Conservation (phyloP, 2,329 filamentous ascomycete genomes). For the Teratosphaeria gauchensis region DNA sequence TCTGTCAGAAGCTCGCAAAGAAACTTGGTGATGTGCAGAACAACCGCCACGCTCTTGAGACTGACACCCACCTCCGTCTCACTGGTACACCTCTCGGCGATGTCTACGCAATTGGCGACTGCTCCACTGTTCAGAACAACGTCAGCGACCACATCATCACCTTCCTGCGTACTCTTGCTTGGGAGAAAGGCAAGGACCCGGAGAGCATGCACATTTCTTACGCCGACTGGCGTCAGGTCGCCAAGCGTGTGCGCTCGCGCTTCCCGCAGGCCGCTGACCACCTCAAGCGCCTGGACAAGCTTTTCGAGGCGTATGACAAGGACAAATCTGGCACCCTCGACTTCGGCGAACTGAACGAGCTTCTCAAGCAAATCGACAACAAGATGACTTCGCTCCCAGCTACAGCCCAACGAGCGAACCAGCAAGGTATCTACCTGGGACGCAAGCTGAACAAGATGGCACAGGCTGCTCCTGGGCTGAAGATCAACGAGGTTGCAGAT, state of each 20-base stretch:
- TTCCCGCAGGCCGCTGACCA: constrained; percentile 88
- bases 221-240: constrained; percentile 77
- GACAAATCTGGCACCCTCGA: constrained; percentile 89
- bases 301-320: constrained; percentile 86
- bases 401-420: constrained; percentile 90
- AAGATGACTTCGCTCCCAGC: constrained; percentile 92
- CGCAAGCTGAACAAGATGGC: constrained; percentile 91
- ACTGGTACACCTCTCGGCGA: constrained; percentile 84
- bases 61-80: constrained; percentile 82
- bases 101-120: constrained; percentile 94
- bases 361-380: constrained; percentile 77
- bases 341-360: constrained; percentile 80
- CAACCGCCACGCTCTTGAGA: constrained; percentile 87
- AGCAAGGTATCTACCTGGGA: constrained; percentile 87
- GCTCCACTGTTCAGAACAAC: constrained; percentile 95
- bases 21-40: constrained; percentile 65
- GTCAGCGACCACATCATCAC: constrained; percentile 81
- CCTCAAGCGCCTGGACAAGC: constrained; percentile 76
- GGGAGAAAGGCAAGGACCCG: constrained; percentile 84
- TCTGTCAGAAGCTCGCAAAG: constrained; percentile 66
- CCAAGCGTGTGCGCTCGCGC: constrained; percentile 70
- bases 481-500: constrained; percentile 70
- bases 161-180: constrained; percentile 81
- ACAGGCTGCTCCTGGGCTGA: constrained; percentile 62
- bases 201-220: constrained; percentile 81